A percentile compares a stretch with the other conserved stretches of the same genome.
Conservation (phyloP, 2,329 filamentous ascomycete genomes). For the Hyphodiscus sp. region DNA sequence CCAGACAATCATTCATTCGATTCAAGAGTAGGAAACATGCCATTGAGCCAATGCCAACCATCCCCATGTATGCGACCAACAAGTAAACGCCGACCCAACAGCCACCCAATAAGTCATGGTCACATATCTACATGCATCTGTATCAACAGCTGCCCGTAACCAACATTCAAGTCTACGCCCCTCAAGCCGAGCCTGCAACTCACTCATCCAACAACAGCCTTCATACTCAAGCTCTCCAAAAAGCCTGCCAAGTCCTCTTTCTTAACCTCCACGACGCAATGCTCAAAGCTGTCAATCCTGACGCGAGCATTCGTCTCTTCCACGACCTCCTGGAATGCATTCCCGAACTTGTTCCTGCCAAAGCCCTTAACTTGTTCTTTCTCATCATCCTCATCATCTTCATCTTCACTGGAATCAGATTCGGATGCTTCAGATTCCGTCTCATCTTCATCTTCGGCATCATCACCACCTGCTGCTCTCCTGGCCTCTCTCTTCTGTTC, state of each 20-base stretch:
- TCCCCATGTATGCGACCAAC: background rate
- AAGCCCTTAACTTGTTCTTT: conserved; percentile 55
- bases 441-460: conserved; percentile 43
- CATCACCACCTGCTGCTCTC: conserved; percentile 43
- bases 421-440: conserved; percentile 46
- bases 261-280: conserved; percentile 94
- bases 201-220: conserved; percentile 64
- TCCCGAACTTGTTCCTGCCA: conserved; percentile 84
- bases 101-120: conserved; percentile 2
- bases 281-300: conserved; percentile 92
- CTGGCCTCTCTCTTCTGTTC: conserved; percentile 56
- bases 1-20: background rate
- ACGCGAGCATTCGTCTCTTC: conserved; percentile 85
- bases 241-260: conserved; percentile 92
- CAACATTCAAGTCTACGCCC: background rate
- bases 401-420: conserved; percentile 23
- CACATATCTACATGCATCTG: conserved; percentile 8
- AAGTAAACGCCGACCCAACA: conserved; percentile 2
- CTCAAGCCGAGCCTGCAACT: background rate
- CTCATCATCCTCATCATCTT: conserved; percentile 35
- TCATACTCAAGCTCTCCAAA: conserved; percentile 85
- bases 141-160: background rate
- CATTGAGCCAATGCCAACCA: background rate
- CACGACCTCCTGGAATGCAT: conserved; percentile 92
- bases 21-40: background rate